A percentile compares a stretch with the other conserved stretches of the same genome.
Evolutionary conservation across 805 yeast species (phyloP).

Genomic region (Metschnikowia chrysomelidarum): DNA sequence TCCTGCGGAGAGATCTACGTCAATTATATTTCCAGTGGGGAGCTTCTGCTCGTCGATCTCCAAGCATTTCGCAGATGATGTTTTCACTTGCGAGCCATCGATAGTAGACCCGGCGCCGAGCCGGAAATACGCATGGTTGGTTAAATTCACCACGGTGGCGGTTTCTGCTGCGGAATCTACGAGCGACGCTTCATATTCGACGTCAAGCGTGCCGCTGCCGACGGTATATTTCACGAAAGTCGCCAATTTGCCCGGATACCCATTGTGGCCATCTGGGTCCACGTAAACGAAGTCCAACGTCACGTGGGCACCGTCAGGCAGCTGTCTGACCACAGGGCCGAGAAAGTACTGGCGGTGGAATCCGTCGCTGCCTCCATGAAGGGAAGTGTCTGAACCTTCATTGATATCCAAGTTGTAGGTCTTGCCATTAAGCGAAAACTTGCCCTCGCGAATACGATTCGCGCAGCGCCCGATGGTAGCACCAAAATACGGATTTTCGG

Average conservation of each 20-base stretch:
- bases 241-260: slow-evolving; percentile 59
- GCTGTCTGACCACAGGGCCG: slow-evolving; percentile 50
- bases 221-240: slow-evolving; percentile 47
- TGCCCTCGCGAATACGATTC: slow-evolving; percentile 52
- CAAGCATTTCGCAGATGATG: slow-evolving; percentile 39
- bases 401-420: slow-evolving; percentile 42
- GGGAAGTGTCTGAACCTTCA: slow-evolving; percentile 32
- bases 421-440: slow-evolving; percentile 40
- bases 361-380: slow-evolving; percentile 57
- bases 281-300: slow-evolving; percentile 37
- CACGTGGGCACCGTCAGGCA: slow-evolving; percentile 26
- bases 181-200: slow-evolving; percentile 47
- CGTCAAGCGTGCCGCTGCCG: slow-evolving; percentile 34
- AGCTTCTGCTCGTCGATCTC: slow-evolving; percentile 39
- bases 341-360: slow-evolving; percentile 49
- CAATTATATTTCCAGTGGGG: slow-evolving; percentile 45
- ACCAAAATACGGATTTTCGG: slow-evolving; percentile 52
- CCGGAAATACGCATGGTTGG: slow-evolving; percentile 66
- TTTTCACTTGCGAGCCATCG: slow-evolving; percentile 31
- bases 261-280: slow-evolving; percentile 50
- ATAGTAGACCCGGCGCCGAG: slow-evolving; percentile 30
- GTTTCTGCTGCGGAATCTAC: slow-evolving; percentile 28
- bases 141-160: slow-evolving; percentile 53
- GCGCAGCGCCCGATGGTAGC: slow-evolving; percentile 67
- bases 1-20: slow-evolving; percentile 23